phyloP scores from a whole-genome alignment of 2,329 filamentous ascomycete species.

The Graphilbum fragrans region DNA sequence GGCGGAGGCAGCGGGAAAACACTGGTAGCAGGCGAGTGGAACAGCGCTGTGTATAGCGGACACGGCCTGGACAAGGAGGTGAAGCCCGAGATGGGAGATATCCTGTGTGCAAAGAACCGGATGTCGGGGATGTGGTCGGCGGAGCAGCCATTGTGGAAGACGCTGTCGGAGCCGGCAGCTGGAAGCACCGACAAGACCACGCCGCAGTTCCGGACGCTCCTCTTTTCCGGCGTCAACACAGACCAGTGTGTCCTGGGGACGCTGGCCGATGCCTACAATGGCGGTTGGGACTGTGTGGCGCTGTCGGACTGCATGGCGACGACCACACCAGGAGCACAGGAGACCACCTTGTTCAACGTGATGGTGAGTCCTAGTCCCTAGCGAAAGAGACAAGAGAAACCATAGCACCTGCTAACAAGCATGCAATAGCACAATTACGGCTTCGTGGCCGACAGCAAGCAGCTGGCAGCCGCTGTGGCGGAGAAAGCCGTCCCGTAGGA shows the following conservation, averaged over 20 bases:
- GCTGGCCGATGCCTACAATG: slow-evolving; percentile 40
- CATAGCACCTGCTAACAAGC: neutral
- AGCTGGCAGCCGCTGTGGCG: too few relatives aligned
- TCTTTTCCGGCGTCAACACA: slow-evolving; percentile 49
- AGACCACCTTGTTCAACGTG: slow-evolving; percentile 22
- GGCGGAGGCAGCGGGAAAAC: slow-evolving; percentile 28
- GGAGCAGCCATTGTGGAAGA: slow-evolving; percentile 27
- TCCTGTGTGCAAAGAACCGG: slow-evolving; percentile 43
- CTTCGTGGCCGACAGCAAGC: slow-evolving; percentile 11
- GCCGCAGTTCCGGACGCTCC: slow-evolving; percentile 30
- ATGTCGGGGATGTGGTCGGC: slow-evolving; percentile 44
- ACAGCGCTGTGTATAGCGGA: slow-evolving; percentile 31
- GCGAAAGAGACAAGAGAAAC: too few relatives aligned
- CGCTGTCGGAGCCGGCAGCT: slow-evolving; percentile 16
- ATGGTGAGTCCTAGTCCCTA: slow-evolving; percentile 16
- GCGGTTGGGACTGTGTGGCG: slow-evolving; percentile 43
- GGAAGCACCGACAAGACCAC: too few relatives aligned
- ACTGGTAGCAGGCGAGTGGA: slow-evolving; percentile 43
- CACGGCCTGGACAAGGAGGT: slow-evolving; percentile 24
- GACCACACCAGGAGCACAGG: slow-evolving; percentile 25
- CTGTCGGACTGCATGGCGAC: slow-evolving; percentile 43
- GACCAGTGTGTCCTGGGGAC: slow-evolving; percentile 49
- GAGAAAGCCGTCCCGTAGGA: too few relatives aligned
- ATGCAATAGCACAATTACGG: slow-evolving; percentile 10
- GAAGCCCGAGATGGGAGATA: slow-evolving; percentile 22